Evolutionary conservation across 2,329 filamentous ascomycete species (phyloP).

Genomic region (Fonsecaea pedrosoi): DNA sequence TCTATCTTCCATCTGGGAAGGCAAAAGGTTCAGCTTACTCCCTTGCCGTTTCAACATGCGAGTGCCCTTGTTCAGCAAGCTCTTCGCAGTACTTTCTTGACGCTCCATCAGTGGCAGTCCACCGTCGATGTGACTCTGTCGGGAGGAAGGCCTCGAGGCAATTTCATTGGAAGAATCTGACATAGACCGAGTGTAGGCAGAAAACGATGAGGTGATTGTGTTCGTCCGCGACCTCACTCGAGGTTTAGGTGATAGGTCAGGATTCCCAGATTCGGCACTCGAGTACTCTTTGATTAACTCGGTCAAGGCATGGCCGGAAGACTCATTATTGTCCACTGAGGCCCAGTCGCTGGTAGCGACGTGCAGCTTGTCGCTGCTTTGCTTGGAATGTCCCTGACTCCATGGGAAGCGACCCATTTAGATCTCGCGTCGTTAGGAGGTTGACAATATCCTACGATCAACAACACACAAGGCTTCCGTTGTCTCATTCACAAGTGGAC

Average conservation of each 20-base stretch:
- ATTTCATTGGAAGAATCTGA: constrained; percentile 31
- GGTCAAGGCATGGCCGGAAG: constrained; percentile 34
- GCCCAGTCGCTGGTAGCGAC: constrained; percentile 35
- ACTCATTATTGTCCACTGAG: constrained; percentile 32
- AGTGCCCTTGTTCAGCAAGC: constrained; percentile 52
- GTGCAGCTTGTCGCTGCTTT: constrained; percentile 34
- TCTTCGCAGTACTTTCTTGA: constrained; percentile 45
- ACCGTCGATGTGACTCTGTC: constrained; percentile 27
- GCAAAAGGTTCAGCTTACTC: constrained; percentile 54
- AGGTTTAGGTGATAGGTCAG: constrained; percentile 20
- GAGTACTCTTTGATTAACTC: constrained; percentile 36
- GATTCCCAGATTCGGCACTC: constrained; percentile 16
- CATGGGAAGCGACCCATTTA: constrained; percentile 39
- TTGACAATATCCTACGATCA: constrained; percentile 11
- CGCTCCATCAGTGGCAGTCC: constrained; percentile 25
- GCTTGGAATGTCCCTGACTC: constrained; percentile 33
- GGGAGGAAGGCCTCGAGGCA: constrained; percentile 31
- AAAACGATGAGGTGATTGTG: constrained; percentile 33
- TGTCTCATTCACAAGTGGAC: constrained; percentile 24
- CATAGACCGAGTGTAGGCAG: constrained; percentile 26
- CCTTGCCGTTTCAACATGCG: constrained; percentile 56
- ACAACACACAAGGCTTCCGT: constrained; percentile 2
- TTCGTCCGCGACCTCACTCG: constrained; percentile 33
- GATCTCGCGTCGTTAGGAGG: constrained; percentile 1
- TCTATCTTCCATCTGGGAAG: constrained; percentile 47